phyloP scores from a whole-genome alignment of 2,329 filamentous ascomycete genomes.

The Ophiostoma fasciatum region DNA sequence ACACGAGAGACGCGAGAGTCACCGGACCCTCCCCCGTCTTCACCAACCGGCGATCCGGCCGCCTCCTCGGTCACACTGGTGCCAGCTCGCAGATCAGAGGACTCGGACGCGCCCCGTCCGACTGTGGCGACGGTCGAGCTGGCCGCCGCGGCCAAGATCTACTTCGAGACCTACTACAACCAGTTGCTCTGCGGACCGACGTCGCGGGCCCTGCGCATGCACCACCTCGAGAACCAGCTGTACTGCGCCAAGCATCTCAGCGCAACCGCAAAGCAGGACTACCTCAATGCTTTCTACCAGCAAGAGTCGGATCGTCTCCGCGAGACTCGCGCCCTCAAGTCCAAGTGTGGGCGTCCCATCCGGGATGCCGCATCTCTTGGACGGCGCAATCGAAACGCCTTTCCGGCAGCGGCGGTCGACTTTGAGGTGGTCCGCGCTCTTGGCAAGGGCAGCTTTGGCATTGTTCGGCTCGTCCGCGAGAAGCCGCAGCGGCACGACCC shows the following conservation, averaged over 20 bases:
- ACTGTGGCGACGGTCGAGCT: conserved; percentile 54
- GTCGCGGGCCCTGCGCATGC: conserved; percentile 44
- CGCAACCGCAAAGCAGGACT: conserved; percentile 35
- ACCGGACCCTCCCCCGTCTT: not conserved
- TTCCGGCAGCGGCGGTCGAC: conserved; percentile 19
- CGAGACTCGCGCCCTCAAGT: conserved; percentile 54
- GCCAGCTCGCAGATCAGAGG: not conserved
- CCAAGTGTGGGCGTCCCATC: too few relatives aligned
- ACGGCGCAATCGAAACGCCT: not conserved
- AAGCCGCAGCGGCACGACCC: conserved; percentile 18
- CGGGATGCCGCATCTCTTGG: not conserved
- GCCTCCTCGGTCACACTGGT: not conserved
- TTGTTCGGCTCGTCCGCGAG: conserved; percentile 74
- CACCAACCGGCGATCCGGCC: not conserved
- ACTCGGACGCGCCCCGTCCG: conserved; percentile 14
- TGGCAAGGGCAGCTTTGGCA: conserved; percentile 88
- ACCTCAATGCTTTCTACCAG: conserved; percentile 43
- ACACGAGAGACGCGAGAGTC: too few relatives aligned
- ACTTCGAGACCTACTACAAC: conserved; percentile 73
- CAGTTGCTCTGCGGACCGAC: conserved; percentile 42
- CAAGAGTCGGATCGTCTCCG: conserved; percentile 64
- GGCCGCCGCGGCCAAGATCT: conserved; percentile 68
- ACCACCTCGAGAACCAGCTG: conserved; percentile 49
- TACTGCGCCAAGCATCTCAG: conserved; percentile 37
- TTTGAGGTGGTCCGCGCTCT: conserved; percentile 73